A percentile compares a stretch with the other conserved stretches of the same genome.
These are phyloP conservation scores for Capsella bursapastoris DNA, from an alignment of 345 rosid genomes.

Conservation along the genomic window DNA sequence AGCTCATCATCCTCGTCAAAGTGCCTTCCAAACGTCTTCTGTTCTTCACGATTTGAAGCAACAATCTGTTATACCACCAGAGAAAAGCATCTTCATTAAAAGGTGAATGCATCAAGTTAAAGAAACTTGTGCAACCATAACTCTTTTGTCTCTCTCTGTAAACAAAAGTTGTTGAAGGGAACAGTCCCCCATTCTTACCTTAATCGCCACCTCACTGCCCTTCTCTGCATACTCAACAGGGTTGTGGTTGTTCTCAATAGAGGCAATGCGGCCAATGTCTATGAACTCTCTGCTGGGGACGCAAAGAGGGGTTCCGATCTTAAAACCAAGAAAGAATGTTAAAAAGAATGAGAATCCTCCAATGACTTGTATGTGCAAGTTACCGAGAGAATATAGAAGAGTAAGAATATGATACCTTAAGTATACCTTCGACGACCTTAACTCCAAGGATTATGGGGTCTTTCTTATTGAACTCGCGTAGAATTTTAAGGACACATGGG, in stretches of 20 bases:
- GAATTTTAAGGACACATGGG: slow-evolving; percentile 81
- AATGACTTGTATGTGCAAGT: not conserved
- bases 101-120: not conserved
- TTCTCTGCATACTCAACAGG: slow-evolving; percentile 79
- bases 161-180: slow-evolving; percentile 11
- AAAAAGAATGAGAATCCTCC: slow-evolving; percentile 1
- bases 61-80: slow-evolving; percentile 51
- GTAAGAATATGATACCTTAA: slow-evolving; percentile 54
- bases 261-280: slow-evolving; percentile 85
- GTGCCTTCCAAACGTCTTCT: slow-evolving; percentile 87
- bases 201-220: slow-evolving; percentile 77
- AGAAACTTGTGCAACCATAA: not conserved
- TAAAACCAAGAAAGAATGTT: slow-evolving; percentile 28
- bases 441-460: slow-evolving; percentile 92
- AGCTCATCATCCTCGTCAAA: slow-evolving; percentile 86
- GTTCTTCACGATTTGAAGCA: slow-evolving; percentile 74
- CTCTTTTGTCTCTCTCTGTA: not conserved
- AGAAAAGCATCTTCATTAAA: slow-evolving; percentile 5
- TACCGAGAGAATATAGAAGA: not conserved
- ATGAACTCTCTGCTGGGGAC: slow-evolving; percentile 77
- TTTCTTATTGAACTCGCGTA: slow-evolving; percentile 83
- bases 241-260: slow-evolving; percentile 77
- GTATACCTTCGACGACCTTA: slow-evolving; percentile 74
- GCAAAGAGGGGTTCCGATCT: slow-evolving; percentile 93
- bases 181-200: slow-evolving; percentile 53